Evolutionary conservation across 2,329 filamentous ascomycete genomes (phyloP), one percentile per base, ranked within the genome.

Genomic region (Emmonsiellopsis sp.): DNA sequence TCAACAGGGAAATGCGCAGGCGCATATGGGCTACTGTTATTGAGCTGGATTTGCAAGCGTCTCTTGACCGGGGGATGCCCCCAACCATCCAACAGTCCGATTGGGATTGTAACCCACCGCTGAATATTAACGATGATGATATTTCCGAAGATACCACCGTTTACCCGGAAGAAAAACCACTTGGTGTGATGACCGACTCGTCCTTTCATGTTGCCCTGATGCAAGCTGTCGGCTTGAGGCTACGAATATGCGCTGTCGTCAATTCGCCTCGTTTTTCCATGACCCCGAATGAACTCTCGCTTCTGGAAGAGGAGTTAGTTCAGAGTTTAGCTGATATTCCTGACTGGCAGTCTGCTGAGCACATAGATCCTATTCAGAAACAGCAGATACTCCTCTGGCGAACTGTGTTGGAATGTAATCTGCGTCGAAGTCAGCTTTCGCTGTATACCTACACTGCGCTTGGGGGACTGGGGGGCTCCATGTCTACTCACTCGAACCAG

Each of bases 21-120:
- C 71, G 80, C 43, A 65, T 83, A 2, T 83, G 80, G 80, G 71
- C 70, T 2, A 80, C 79, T 1, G 77, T 81, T 8, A 65, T 78
- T 8, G 79, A 83, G 58, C 64, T 82, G 31, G 79, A 83, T 53
- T 62, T 81, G 2, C 78, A 82, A 58, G 71, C 77, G 0, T 77
- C 77, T 1, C 65, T 82, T 11, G 78, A 82, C 56, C 71, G 72
- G 10, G 80, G 80, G 0, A 76, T 82, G 67, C 73, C 76, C 2
- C 74, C 78, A 40, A 68, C 67, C 1, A 53, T 74, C 11, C 70
- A 71, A 43, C 62, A 64, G 10, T 64, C 64, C 0, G 70, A 74
- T 51, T 79, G 76, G 54, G 78, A 82, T 55, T 72, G 71, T 3
- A 66, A 68, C 7, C 63, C 73, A 5, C 77, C 78, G 1, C 63